Evolutionary conservation across 208 protist species (phyloP).

Genomic region (Leishmania arabica): DNA sequence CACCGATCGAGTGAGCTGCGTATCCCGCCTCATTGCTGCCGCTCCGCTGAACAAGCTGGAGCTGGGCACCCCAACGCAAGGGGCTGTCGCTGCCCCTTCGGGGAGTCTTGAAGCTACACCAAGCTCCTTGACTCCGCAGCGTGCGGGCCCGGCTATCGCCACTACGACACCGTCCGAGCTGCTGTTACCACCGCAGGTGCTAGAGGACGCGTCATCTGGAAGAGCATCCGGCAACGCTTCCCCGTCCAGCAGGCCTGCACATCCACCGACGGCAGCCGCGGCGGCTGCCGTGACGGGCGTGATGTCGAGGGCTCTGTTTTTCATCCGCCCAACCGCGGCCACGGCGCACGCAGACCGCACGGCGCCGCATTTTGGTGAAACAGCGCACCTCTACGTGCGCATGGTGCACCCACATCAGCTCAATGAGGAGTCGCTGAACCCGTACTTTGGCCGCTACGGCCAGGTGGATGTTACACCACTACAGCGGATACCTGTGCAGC

Average conservation of each 20-base stretch:
- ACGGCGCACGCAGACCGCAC: not conserved
- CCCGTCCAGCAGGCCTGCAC: not conserved
- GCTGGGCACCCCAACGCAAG: not conserved
- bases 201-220: not conserved
- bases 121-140: not conserved
- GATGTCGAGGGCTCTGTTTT: constrained; percentile 33
- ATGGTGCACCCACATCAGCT: constrained; percentile 66
- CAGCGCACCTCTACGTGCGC: constrained; percentile 67
- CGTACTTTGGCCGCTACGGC: constrained; percentile 90
- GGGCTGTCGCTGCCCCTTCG: not conserved
- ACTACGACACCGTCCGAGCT: not conserved
- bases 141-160: not conserved
- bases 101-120: constrained; percentile 1
- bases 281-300: not conserved
- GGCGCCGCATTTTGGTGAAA: constrained; percentile 13
- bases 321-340: constrained; percentile 36
- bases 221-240: not conserved
- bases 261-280: not conserved
- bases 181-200: not conserved
- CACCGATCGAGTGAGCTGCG: not conserved
- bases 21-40: constrained; percentile 1
- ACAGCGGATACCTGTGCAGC: constrained; percentile 36
- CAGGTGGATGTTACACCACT: constrained; percentile 70
- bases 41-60: not conserved
- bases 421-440: constrained; percentile 87